Conservation (phyloP, 1,139 yeast genomes). For the Debaryomyces subglobosus region DNA sequence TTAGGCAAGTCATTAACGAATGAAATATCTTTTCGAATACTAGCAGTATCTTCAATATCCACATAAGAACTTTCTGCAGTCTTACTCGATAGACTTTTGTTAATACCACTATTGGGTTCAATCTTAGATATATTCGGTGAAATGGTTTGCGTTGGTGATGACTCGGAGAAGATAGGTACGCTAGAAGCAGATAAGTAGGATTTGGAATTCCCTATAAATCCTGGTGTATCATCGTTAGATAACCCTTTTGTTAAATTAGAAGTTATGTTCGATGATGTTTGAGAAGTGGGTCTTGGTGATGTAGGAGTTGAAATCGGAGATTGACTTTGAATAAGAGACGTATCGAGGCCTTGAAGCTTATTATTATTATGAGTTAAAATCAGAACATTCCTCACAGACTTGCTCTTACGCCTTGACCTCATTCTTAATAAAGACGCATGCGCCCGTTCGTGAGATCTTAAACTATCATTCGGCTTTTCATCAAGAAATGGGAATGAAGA, state of each 20-base stretch:
- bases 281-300: conserved; percentile 15
- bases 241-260: conserved; percentile 17
- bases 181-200: not conserved
- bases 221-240: not conserved
- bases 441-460: conserved; percentile 61
- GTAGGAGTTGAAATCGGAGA: conserved; percentile 25
- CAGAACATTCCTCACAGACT: conserved; percentile 41
- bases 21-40: not conserved
- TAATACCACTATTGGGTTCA: not conserved
- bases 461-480: conserved; percentile 34
- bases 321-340: conserved; percentile 8
- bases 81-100: not conserved
- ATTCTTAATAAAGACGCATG: conserved; percentile 68
- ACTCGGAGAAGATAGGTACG: not conserved
- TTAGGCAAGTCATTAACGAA: not conserved
- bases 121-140: not conserved
- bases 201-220: not conserved
- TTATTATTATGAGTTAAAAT: conserved; percentile 28
- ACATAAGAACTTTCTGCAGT: not conserved
- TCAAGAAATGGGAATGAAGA: conserved; percentile 25
- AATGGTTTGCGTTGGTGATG: not conserved
- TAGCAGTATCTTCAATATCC: not conserved
- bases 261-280: conserved; percentile 12
- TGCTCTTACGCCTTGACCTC: conserved; percentile 60
- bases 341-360: conserved; percentile 28